phyloP scores from a whole-genome alignment of 192 early-diverging fungal genomes.

The Oehlia diaphana region DNA sequence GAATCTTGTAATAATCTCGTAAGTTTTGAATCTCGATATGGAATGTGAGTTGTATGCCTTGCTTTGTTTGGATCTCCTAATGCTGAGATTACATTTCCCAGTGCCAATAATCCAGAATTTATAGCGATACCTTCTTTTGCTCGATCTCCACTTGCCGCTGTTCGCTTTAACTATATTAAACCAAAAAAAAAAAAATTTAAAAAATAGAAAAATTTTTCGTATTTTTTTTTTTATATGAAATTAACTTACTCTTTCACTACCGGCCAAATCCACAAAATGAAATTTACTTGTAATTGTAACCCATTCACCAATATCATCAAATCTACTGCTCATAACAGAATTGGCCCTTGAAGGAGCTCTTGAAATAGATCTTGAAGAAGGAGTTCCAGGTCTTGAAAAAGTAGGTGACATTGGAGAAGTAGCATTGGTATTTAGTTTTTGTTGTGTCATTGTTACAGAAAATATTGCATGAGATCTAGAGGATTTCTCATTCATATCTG shows the following conservation, averaged over 20 bases:
- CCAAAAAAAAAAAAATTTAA: too few species aligned
- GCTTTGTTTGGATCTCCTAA: slow-evolving; percentile 72
- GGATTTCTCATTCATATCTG: slow-evolving; percentile 95
- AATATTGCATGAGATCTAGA: slow-evolving; percentile 98
- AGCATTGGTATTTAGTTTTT: slow-evolving; percentile 48
- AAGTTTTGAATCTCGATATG: slow-evolving; percentile 95
- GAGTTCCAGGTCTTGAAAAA: slow-evolving; percentile 16
- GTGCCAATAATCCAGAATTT: slow-evolving; percentile 90
- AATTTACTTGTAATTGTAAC: slow-evolving; percentile 82
- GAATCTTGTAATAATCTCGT: slow-evolving; percentile 95
- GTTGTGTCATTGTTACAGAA: slow-evolving; percentile 82
- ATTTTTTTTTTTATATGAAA: too few species aligned
- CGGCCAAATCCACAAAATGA: slow-evolving; percentile 98
- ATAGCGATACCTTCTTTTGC: slow-evolving; percentile 96
- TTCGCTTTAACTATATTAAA: slow-evolving; percentile 71
- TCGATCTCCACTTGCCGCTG: slow-evolving; percentile 87
- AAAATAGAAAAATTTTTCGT: too few species aligned
- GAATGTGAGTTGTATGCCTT: slow-evolving; percentile 67
- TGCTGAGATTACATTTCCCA: slow-evolving; percentile 97
- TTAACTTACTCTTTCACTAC: slow-evolving; percentile 75
- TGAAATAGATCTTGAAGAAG: slow-evolving; percentile 20
- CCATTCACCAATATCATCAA: slow-evolving; percentile 53
- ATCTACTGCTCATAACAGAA: slow-evolving; percentile 11
- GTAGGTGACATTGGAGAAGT: slow-evolving; percentile 19
- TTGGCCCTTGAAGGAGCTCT: slow-evolving; percentile 15